Evolutionary conservation across 2,329 filamentous ascomycete species (phyloP), one percentile per base, ranked within the genome.

Genomic region (Volutella citrinella): DNA sequence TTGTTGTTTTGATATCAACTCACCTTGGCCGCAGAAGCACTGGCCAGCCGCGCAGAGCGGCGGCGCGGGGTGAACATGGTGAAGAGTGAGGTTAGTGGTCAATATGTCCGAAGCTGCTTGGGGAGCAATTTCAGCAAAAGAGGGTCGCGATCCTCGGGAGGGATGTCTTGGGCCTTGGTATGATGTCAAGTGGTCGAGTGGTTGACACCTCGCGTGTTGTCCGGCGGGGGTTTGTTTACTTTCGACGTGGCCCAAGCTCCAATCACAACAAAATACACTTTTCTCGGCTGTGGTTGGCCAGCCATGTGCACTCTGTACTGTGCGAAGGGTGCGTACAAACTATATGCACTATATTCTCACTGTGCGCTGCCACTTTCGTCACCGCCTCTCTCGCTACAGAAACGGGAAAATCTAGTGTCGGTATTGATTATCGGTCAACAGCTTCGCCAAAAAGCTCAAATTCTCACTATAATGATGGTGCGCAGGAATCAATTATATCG

Each of bases 1-100:
- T 6, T 27, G 17, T 29, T 39, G 25, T 34, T 13, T 19, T 39
- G 39, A 38, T 43, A 27, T 22, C 27, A 45, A 48, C 45, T 48
- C 54, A 67, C 64, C 63, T 65, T 66, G 14, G 48, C 41, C 28
- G 52, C 46, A 14, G 43, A 45, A 25, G 54, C 48, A 43, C 52
- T 54, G 34, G 65, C 65, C 54, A 69, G 55, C 46, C 66, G 63
- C 47, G 66, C 65, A 34, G 66, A 69, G 39, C 66, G 64, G 49
- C 66, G 66, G 52, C 64, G 64, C 37, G 64, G 61, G 32, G 61
- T 61, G 34, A 64, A 59, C 61, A 67, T 68, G 40, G 29, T 59
- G 21, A 36, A 41, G 42, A 42, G 38, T 35, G 27, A 38, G 29
- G 31, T 34, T 27, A 28, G 39, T 30, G 31, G 29, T 36, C 26